Evolutionary conservation across 768 basidiomycete species (phyloP).

Genomic region (Harrya chromipes): DNA sequence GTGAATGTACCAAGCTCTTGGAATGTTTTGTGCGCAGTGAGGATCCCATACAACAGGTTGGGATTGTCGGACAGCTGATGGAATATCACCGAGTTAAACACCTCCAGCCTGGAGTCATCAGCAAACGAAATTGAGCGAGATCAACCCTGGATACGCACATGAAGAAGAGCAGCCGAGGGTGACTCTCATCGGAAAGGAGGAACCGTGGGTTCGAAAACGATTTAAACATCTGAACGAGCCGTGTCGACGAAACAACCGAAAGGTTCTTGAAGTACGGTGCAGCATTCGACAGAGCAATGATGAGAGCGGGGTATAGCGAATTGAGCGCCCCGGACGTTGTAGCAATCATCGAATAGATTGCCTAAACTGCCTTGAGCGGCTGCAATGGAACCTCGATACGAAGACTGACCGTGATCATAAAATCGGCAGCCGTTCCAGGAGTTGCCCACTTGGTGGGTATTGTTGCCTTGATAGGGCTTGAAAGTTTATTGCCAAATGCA

Average conservation of each 20-base stretch:
- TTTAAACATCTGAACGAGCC: constrained; percentile 83
- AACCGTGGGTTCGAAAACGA: constrained; percentile 91
- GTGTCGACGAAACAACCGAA: constrained; percentile 75
- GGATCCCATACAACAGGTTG: constrained; percentile 80
- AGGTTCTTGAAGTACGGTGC: constrained; percentile 85
- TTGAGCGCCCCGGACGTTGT: constrained; percentile 80
- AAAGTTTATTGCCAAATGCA: constrained; percentile 68
- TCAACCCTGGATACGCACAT: constrained; percentile 48
- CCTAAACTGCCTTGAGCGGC: constrained; percentile 40
- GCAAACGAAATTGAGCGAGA: neutral
- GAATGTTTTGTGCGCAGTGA: constrained; percentile 81
- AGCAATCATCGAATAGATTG: constrained; percentile 86
- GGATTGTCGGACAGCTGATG: constrained; percentile 81
- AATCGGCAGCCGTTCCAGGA: constrained; percentile 76
- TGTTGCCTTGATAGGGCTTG: constrained; percentile 58
- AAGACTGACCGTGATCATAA: constrained; percentile 74
- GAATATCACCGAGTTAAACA: constrained; percentile 82
- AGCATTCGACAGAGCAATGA: constrained; percentile 85
- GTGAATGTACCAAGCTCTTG: constrained; percentile 93
- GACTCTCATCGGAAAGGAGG: constrained; percentile 90
- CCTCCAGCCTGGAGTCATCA: constrained; percentile 63
- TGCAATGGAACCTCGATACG: constrained; percentile 1
- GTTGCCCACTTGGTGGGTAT: constrained; percentile 77
- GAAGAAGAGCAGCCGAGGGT: constrained; percentile 89
- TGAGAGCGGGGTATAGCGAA: constrained; percentile 87